Conservation (phyloP, 2,329 filamentous ascomycete species). For the Blumeriella jaapii region DNA sequence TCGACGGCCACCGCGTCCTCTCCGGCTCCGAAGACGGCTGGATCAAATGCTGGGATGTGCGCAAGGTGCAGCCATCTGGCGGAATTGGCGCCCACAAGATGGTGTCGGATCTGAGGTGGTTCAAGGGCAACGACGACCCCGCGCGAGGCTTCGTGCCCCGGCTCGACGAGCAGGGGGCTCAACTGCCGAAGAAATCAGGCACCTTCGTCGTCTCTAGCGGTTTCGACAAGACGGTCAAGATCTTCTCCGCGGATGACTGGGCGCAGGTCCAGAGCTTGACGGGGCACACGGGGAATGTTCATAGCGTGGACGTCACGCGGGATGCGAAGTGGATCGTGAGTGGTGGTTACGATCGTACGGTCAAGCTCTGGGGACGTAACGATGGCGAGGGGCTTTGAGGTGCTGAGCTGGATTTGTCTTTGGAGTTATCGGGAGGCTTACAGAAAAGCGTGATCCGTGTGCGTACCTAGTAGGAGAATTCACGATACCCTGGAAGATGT, state of each 20-base stretch:
- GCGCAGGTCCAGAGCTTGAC: conserved; percentile 74
- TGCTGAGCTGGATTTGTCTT: too few relatives aligned
- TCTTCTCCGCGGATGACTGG: conserved; percentile 97
- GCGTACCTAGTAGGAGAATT: too few relatives aligned
- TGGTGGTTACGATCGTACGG: conserved; percentile 84
- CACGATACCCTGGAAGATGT: too few relatives aligned
- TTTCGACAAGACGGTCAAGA: conserved; percentile 89
- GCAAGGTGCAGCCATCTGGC: conserved; percentile 73
- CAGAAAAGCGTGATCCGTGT: too few relatives aligned
- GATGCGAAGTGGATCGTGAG: conserved; percentile 91
- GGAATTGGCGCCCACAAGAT: conserved; percentile 85
- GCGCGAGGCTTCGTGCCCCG: conserved; percentile 48
- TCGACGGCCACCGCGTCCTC: conserved; percentile 85
- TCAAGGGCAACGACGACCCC: conserved; percentile 72
- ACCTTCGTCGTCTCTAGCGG: conserved; percentile 87
- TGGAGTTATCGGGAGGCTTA: too few relatives aligned
- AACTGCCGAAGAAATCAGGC: conserved; percentile 69
- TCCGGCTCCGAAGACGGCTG: conserved; percentile 89
- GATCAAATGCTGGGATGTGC: conserved; percentile 95
- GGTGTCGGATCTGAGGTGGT: conserved; percentile 90
- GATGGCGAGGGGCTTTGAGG: conserved; percentile 45
- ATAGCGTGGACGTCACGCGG: conserved; percentile 77
- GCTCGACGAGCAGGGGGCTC: conserved; percentile 52
- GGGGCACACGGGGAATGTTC: conserved; percentile 84
- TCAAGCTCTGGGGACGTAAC: conserved; percentile 92